phyloP scores from a whole-genome alignment of 2,329 filamentous ascomycete genomes.

The Pyricularia sp. region DNA sequence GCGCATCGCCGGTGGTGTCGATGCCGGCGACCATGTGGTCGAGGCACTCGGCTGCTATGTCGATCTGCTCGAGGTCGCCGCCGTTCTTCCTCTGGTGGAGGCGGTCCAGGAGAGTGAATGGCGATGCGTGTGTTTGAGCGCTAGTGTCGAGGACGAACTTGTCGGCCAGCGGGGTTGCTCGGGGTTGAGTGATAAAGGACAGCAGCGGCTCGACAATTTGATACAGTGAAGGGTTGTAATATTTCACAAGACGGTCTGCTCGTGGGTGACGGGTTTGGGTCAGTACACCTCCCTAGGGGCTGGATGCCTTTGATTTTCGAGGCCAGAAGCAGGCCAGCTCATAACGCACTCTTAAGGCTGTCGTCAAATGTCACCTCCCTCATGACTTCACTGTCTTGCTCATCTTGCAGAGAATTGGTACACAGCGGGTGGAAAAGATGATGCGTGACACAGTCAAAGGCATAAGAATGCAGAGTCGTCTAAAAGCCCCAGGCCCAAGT shows the following conservation, averaged over 20 bases:
- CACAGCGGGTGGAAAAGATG: conserved; percentile 61
- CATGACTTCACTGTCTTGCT: conserved; percentile 56
- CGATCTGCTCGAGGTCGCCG: conserved; percentile 35
- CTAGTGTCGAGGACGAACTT: conserved; percentile 46
- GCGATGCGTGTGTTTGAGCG: conserved; percentile 32
- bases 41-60: conserved; percentile 58
- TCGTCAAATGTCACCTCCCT: conserved; percentile 58
- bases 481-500: not conserved
- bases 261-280: not conserved
- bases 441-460: conserved; percentile 59
- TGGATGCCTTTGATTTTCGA: not conserved
- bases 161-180: conserved; percentile 49
- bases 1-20: conserved; percentile 60
- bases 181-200: conserved; percentile 37
- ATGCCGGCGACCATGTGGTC: conserved; percentile 66
- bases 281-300: not conserved
- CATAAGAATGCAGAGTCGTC: conserved; percentile 51
- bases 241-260: conserved; percentile 47
- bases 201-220: conserved; percentile 35
- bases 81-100: conserved; percentile 32
- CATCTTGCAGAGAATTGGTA: conserved; percentile 45
- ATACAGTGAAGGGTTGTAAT: conserved; percentile 46
- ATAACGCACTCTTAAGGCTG: conserved; percentile 51
- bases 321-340: not conserved
- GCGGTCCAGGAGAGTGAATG: conserved; percentile 49